Base-by-base conservation (phyloP, 306 rosid species). In the Astragalus glycyphyllos region DNA sequence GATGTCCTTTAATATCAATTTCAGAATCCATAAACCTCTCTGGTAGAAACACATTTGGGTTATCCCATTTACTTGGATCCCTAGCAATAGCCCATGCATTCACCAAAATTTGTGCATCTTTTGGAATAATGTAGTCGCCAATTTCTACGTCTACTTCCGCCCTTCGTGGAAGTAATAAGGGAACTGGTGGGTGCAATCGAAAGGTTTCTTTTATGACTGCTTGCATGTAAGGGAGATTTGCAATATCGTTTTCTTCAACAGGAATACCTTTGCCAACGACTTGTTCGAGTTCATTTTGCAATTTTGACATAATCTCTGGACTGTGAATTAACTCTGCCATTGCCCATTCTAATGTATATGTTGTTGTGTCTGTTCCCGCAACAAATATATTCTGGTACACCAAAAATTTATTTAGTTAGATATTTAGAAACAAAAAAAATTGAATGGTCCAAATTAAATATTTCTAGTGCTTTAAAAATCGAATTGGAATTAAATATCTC, bases 281-380 rank as follows among this genome's bases (percentile, higher is more conserved):
- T 59, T 80, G 41, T 6, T 48, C 40, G 0, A 79, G 80, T 56
- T 86, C 89, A n/a, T 61, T 61, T 71, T 71, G 57, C 0, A 83
- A 74, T 69, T 80, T 86, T 46, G 80, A 69, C 63, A 84, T 63
- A 42, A 63, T 20, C 57, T 71, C 61, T 16, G 89, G 87, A 73
- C 72, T 83, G 42, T 64, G 79, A 11, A 89, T 58, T 5, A 86
- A 14, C 62, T 78, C 77, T 37, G 88, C 84, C 91, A 86, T 86
- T 42, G 91, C 85, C 90, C 89, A 86, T 50, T 76, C 87, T 0
- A 82, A 12, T 8, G 79, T 65, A 3, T 67, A 8, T 12, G 91
- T 64, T 2, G 84, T 84, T 68, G 91, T 84, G n/a, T 86, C 91
- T 0, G 82, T 84, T 5, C 91, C 89, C 1, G 87, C 91, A 5